phyloP scores from a whole-genome alignment of 2,329 filamentous ascomycete genomes.

The Cladophialophora yegresii region DNA sequence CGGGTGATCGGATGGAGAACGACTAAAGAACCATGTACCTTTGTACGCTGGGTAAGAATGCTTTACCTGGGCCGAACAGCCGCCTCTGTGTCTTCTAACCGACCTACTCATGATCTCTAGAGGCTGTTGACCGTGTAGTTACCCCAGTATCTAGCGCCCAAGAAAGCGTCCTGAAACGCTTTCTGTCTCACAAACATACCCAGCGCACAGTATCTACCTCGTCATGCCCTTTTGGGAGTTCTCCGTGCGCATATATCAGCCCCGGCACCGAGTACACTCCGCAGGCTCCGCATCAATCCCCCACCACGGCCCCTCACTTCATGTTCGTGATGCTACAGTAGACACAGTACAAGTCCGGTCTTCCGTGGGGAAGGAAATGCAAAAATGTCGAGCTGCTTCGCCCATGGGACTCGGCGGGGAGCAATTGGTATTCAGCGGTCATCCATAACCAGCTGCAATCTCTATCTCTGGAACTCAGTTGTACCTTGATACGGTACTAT shows the following conservation, averaged over 20 bases:
- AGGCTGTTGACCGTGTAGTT: not conserved
- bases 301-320: not conserved
- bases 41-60: not conserved
- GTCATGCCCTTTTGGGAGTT: too few relatives aligned
- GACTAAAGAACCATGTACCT: conserved; percentile 35
- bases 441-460: not conserved
- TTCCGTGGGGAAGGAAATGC: not conserved
- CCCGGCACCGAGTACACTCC: too few relatives aligned
- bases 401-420: not conserved
- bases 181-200: not conserved
- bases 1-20: conserved; percentile 47
- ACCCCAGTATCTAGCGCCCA: not conserved
- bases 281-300: too few relatives aligned
- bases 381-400: not conserved
- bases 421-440: not conserved
- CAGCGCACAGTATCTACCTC: too few relatives aligned
- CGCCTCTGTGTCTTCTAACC: not conserved
- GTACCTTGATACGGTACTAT: not conserved
- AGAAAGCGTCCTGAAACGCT: not conserved
- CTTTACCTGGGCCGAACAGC: not conserved
- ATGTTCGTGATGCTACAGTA: not conserved
- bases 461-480: not conserved
- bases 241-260: too few relatives aligned
- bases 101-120: not conserved
- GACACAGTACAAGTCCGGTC: not conserved